These are phyloP conservation scores for Cladosporium halotolerans DNA, from an alignment of 2,329 filamentous ascomycete genomes.

Conservation along the genomic window DNA sequence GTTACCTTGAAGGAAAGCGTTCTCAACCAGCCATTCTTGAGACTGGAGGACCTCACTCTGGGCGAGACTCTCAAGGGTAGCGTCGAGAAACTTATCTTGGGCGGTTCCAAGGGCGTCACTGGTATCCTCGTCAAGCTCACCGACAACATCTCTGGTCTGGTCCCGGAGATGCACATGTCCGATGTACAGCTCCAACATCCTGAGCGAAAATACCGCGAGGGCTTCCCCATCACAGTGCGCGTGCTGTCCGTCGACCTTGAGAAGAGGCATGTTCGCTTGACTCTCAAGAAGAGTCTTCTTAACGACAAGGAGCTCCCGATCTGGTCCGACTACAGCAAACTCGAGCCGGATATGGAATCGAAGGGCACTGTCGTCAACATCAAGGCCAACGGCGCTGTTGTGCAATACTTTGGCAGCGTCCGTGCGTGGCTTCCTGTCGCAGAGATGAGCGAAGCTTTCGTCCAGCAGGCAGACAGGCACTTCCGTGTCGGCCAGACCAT, in stretches of 20 bases:
- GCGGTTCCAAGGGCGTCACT: constrained; percentile 69
- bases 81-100: constrained; percentile 76
- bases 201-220: constrained; percentile 91
- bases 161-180: constrained; percentile 80
- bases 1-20: constrained; percentile 77
- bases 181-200: constrained; percentile 85
- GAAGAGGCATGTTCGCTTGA: constrained; percentile 76
- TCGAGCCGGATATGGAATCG: constrained; percentile 67
- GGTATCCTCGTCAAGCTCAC: constrained; percentile 78
- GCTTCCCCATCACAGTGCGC: constrained; percentile 74
- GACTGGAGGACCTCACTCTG: constrained; percentile 82
- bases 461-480: constrained; percentile 80
- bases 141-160: constrained; percentile 82
- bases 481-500: constrained; percentile 89
- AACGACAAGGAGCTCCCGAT: constrained; percentile 65
- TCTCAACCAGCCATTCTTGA: constrained; percentile 79
- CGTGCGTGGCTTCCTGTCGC: constrained; percentile 84
- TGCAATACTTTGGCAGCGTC: constrained; percentile 84
- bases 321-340: constrained; percentile 70
- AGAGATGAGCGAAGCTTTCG: constrained; percentile 97
- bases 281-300: constrained; percentile 88
- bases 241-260: constrained; percentile 73
- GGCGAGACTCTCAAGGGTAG: constrained; percentile 75
- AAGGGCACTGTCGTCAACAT: constrained; percentile 85
- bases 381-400: constrained; percentile 69